Evolutionary conservation across 257 asterid genomes (phyloP).

Genomic region (Solanum boliviense): DNA sequence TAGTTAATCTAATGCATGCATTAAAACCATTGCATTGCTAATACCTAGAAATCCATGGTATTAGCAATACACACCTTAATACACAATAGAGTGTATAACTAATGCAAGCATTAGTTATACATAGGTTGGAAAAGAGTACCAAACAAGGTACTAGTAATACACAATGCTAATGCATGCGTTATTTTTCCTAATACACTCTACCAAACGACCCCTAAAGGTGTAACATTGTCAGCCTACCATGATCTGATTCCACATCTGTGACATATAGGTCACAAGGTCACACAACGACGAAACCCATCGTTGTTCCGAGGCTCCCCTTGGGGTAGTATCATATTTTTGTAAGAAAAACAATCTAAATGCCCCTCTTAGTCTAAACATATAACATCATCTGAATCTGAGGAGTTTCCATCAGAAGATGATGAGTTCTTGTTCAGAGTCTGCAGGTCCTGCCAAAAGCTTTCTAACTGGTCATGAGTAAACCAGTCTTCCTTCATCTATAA

Average conservation of each 20-base stretch:
- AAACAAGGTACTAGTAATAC: no score
- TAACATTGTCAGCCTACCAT: neutral
- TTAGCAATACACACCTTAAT: no score
- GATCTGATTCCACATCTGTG: neutral
- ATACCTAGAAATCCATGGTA: no score
- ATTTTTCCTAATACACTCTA: no score
- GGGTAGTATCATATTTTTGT: neutral
- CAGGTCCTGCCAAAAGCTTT: conserved; percentile 28
- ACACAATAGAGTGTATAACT: no score
- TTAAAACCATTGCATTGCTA: no score
- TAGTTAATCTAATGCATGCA: no score
- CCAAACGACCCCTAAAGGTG: no score
- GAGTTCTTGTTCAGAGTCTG: neutral
- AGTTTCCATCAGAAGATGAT: neutral
- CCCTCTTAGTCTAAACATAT: neutral
- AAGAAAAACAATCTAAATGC: neutral
- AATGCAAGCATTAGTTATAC: no score
- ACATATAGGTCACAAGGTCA: neutral
- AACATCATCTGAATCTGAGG: neutral
- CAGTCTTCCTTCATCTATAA: conserved; percentile 47
- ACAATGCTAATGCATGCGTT: no score
- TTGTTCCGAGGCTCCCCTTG: neutral
- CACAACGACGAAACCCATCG: neutral
- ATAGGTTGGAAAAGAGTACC: no score
- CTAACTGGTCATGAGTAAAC: conserved; percentile 38